Conservation (phyloP, 176 grass and related monocot species). For the Secale cereale region DNA sequence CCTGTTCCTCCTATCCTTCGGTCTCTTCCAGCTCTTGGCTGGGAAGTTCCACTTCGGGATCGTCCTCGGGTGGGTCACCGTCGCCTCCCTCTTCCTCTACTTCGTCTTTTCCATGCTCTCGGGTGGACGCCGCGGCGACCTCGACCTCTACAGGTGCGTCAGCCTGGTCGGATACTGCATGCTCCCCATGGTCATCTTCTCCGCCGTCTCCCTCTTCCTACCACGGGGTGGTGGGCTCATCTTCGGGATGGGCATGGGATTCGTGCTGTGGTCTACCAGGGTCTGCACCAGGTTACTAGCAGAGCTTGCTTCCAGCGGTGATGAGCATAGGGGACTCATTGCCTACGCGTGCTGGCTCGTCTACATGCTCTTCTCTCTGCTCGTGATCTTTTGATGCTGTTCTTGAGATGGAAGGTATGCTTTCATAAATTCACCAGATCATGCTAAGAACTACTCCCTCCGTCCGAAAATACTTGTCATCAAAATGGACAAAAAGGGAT, state of each 20-base stretch:
- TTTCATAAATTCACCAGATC: not conserved
- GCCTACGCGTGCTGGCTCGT: slow-evolving; percentile 93
- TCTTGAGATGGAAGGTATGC: slow-evolving; percentile 17
- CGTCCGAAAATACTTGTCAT: too few species aligned
- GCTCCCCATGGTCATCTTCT: slow-evolving; percentile 99
- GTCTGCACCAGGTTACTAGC: slow-evolving; percentile 80
- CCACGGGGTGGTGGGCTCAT: slow-evolving; percentile 69
- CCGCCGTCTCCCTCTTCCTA: slow-evolving; percentile 76
- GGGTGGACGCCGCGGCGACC: slow-evolving; percentile 68
- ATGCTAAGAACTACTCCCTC: too few species aligned
- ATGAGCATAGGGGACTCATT: slow-evolving; percentile 75
- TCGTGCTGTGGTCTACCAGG: slow-evolving; percentile 90
- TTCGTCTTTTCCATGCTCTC: slow-evolving; percentile 88
- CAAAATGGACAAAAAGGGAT: too few species aligned
- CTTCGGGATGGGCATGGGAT: slow-evolving; percentile 63
- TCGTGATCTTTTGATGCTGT: slow-evolving; percentile 75
- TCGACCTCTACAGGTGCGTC: slow-evolving; percentile 86
- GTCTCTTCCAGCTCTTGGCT: slow-evolving; percentile 90
- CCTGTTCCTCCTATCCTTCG: slow-evolving; percentile 86
- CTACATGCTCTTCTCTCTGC: slow-evolving; percentile 92
- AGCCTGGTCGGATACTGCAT: slow-evolving; percentile 95
- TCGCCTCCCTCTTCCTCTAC: slow-evolving; percentile 86
- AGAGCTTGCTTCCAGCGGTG: slow-evolving; percentile 81
- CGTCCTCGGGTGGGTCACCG: slow-evolving; percentile 91
- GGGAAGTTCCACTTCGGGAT: slow-evolving; percentile 97